Percentiles rank a stretch among this genome's conserved stretches.
These are phyloP conservation scores for Rhododendron molle DNA, from an alignment of 148 eudicot species.

Conservation along the genomic window DNA sequence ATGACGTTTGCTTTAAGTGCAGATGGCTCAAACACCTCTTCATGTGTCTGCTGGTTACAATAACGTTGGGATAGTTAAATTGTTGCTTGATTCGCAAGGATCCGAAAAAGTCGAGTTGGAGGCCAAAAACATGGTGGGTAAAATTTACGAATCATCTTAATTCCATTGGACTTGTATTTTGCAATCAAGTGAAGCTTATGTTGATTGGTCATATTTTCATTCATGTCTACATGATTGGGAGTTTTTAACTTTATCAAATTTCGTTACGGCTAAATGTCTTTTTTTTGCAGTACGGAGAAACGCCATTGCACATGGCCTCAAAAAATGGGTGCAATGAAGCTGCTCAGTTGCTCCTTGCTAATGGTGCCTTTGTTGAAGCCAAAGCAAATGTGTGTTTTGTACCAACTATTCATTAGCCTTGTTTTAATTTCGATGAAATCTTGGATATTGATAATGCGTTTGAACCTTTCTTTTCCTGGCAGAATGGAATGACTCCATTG, in stretches of 20 bases:
- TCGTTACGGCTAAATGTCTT: not conserved
- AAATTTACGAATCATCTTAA: not conserved
- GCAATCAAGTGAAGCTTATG: not conserved
- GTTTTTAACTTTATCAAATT: not conserved
- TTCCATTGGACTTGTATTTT: not conserved
- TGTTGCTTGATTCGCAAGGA: constrained; percentile 65
- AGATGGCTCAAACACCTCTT: constrained; percentile 97
- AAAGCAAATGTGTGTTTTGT: constrained; percentile 71
- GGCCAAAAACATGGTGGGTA: constrained; percentile 89
- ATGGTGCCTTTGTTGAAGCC: constrained; percentile 87
- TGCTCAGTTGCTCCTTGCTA: constrained; percentile 81
- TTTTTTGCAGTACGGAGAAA: constrained; percentile 84
- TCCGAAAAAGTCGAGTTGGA: constrained; percentile 75
- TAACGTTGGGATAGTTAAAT: constrained; percentile 64
- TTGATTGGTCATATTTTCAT: not conserved
- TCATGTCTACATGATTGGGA: not conserved
- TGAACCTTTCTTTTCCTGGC: constrained; percentile 12
- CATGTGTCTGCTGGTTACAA: constrained; percentile 94
- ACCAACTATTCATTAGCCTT: not conserved
- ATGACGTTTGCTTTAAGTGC: constrained; percentile 10
- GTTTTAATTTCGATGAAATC: constrained; percentile 1
- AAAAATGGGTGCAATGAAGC: constrained; percentile 95
- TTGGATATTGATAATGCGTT: not conserved
- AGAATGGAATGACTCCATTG: constrained; percentile 99
- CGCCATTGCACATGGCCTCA: constrained; percentile 99